Conservation (phyloP, 2,329 filamentous ascomycete genomes). For the Aspergillus luchuensis region DNA sequence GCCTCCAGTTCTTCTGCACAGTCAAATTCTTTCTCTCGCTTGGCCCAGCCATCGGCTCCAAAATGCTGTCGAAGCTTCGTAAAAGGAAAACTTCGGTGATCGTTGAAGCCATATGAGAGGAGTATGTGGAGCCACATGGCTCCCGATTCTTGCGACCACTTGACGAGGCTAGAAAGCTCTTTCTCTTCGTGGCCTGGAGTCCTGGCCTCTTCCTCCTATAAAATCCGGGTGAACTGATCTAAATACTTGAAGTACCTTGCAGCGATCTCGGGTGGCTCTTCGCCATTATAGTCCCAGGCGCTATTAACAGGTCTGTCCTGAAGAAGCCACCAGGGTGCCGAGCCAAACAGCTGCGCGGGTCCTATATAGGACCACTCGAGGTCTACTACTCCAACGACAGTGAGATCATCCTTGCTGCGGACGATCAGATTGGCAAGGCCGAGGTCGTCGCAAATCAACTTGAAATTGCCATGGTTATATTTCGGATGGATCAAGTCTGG, state of each 20-base stretch:
- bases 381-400: slow-evolving; percentile 39
- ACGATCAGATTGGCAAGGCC: slow-evolving; percentile 43
- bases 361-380: slow-evolving; percentile 43
- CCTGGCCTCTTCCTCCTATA: slow-evolving; percentile 37
- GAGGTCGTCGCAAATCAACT: slow-evolving; percentile 43
- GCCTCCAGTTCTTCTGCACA: slow-evolving; percentile 22
- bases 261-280: slow-evolving; percentile 27
- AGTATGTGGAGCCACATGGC: slow-evolving; percentile 43
- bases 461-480: slow-evolving; percentile 36
- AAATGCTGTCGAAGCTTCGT: slow-evolving; percentile 28
- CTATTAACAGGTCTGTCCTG: slow-evolving; percentile 33
- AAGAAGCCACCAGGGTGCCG: slow-evolving; percentile 43
- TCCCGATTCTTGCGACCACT: slow-evolving; percentile 37
- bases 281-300: slow-evolving; percentile 28
- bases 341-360: slow-evolving; percentile 41
- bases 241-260: slow-evolving; percentile 32
- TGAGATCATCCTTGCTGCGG: slow-evolving; percentile 35
- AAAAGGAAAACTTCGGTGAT: slow-evolving; percentile 35
- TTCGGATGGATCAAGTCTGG: slow-evolving; percentile 26
- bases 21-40: slow-evolving; percentile 23
- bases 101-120: slow-evolving; percentile 36
- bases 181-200: slow-evolving; percentile 26
- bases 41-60: slow-evolving; percentile 24
- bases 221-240: slow-evolving; percentile 33
- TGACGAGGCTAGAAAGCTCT: slow-evolving; percentile 37